Evolutionary conservation across 1,284 basidiomycete genomes (phyloP), one percentile per base, ranked within the genome.

Genomic region (Pseudozyma hubeiensis): DNA sequence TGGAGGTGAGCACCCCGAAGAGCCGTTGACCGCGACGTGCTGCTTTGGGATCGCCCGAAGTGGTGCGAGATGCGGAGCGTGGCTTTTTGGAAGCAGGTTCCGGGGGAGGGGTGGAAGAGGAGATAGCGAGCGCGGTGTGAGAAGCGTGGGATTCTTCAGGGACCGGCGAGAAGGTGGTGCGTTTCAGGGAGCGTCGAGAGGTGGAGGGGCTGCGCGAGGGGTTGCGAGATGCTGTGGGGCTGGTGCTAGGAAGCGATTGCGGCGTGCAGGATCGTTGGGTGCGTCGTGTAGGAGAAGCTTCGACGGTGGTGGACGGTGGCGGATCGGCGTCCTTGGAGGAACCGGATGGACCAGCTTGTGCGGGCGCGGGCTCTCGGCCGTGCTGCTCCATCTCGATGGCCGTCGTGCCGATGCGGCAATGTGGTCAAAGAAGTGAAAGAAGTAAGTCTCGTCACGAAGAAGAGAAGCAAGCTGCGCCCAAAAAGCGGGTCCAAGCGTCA

Each of bases 1-100:
- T 74, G 0, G 62, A 61, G 1, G 44, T 58, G 29, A 74, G 62
- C 1, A 74, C 31, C 9, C 62, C 61, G 10, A 74, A 62, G 17
- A 74, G 58, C 5, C 71, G 50, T 2, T 49, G 57, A 1, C 58
- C 65, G 19, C 71, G 24, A 24, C 24, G 24, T 24, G 48, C 7
- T 17, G 39, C 19, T 59, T 55, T 4, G 44, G 24, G 24, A 24
- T 24, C 24, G 24, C 24, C 24, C 1, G 24, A 24, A 24, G 24
- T 4, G 24, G 53, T 31, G 24, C 54, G 59, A 19, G 48, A 11
- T 9, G 43, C 19, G 7, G 43, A 8, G 9, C 43, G 43, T 10
- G 43, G 19, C 8, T 24, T 37, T 33, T 37, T 47, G 51, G 19
- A 35, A 40, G 13, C 11, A 13, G 9, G 48, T 31, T 7, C 33